These are phyloP conservation scores for Phragmites australis DNA, from an alignment of 176 grass and related monocot genomes.

Conservation along the genomic window DNA sequence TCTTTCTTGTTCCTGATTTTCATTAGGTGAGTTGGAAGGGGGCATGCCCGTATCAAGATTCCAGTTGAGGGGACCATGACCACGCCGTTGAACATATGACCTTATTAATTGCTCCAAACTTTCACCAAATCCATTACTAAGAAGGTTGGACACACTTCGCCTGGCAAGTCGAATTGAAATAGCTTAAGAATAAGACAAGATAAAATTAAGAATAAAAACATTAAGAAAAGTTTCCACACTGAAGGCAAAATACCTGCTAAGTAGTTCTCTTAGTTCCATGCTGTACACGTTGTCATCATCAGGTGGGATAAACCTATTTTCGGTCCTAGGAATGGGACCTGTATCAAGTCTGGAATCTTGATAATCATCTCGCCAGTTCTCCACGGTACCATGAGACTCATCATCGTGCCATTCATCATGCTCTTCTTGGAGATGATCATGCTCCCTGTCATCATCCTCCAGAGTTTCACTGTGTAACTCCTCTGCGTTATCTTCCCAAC, in stretches of 20 bases:
- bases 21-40: conserved; percentile 51
- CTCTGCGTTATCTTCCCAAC: conserved; percentile 64
- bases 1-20: conserved; percentile 66
- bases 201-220: conserved; percentile 5
- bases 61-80: conserved; percentile 66
- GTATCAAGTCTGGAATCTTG: conserved; percentile 57
- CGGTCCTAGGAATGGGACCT: conserved; percentile 52
- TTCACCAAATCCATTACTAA: conserved; percentile 92
- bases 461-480: conserved; percentile 50
- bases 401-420: conserved; percentile 72
- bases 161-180: conserved; percentile 45
- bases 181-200: conserved; percentile 15
- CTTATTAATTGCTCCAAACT: conserved; percentile 94
- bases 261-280: conserved; percentile 96
- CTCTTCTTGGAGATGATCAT: conserved; percentile 57
- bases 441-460: conserved; percentile 47
- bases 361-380: conserved; percentile 84
- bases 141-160: conserved; percentile 99
- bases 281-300: conserved; percentile 97
- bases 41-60: conserved; percentile 50
- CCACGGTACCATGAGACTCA: conserved; percentile 68
- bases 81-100: conserved; percentile 81
- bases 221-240: neutral
- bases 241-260: conserved; percentile 68
- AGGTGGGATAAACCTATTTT: conserved; percentile 75